Percentiles rank a stretch among this genome's conserved stretches.
Evolutionary conservation across 306 rosid species (phyloP).

Genomic region (Prunus mume): DNA sequence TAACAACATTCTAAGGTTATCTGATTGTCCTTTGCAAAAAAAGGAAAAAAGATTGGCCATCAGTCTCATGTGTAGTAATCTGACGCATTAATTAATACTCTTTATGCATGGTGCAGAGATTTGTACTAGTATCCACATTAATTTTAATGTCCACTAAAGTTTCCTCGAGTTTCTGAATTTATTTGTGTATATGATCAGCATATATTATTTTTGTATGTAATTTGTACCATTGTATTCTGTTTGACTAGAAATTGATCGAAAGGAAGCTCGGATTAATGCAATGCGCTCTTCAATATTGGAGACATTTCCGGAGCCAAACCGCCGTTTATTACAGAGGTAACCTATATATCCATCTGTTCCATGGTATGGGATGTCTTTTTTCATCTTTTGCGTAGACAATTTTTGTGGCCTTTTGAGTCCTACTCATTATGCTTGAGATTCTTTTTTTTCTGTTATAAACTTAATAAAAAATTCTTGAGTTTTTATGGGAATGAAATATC

Average conservation of each 20-base stretch:
- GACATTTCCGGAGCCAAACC: slow-evolving; percentile 96
- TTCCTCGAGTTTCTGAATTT: slow-evolving; percentile 4
- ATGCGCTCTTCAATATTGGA: slow-evolving; percentile 86
- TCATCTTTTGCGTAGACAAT: not conserved
- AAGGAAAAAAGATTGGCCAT: not conserved
- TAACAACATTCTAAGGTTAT: not conserved
- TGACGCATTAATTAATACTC: not conserved
- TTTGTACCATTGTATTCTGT: slow-evolving; percentile 21
- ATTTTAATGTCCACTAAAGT: not conserved
- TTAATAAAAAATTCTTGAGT: not conserved
- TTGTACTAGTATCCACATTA: not conserved
- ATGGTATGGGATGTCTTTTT: slow-evolving; percentile 1
- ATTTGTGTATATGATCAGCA: slow-evolving; percentile 11
- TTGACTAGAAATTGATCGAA: slow-evolving; percentile 81
- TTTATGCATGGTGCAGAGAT: not conserved
- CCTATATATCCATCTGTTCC: slow-evolving; percentile 2
- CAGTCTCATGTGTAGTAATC: not conserved
- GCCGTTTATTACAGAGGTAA: slow-evolving; percentile 90
- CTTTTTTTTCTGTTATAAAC: not conserved
- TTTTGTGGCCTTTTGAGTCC: not conserved
- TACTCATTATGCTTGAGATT: not conserved
- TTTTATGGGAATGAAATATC: not conserved
- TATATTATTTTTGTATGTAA: not conserved
- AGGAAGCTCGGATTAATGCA: slow-evolving; percentile 80
- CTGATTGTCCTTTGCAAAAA: not conserved